A percentile compares a stretch with the other conserved stretches of the same genome.
phyloP scores from a whole-genome alignment of 495 filamentous ascomycete genomes.

The Cenococcum geophilum region DNA sequence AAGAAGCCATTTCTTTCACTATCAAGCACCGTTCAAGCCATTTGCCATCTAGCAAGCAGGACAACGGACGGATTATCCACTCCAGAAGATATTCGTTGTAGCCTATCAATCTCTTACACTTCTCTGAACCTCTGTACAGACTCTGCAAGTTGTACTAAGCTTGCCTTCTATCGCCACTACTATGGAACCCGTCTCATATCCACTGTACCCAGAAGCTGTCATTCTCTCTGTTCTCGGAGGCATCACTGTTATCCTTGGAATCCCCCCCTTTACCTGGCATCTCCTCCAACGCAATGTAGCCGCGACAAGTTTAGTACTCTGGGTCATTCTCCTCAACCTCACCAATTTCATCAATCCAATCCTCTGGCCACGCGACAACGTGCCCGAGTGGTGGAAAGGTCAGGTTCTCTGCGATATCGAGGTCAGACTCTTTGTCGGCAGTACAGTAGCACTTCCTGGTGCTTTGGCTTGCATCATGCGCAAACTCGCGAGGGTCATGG shows the following conservation, averaged over 20 bases:
- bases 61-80: not conserved
- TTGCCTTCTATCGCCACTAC: not conserved
- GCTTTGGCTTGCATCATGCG: slow-evolving; percentile 62
- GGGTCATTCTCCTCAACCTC: slow-evolving; percentile 58
- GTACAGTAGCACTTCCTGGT: slow-evolving; percentile 59
- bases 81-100: too few species aligned
- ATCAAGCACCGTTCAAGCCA: not conserved
- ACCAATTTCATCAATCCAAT: slow-evolving; percentile 69
- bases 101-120: not conserved
- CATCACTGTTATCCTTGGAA: slow-evolving; percentile 51
- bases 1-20: not conserved
- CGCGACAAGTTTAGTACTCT: slow-evolving; percentile 56
- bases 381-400: slow-evolving; percentile 64
- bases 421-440: slow-evolving; percentile 59
- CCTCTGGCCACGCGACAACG: slow-evolving; percentile 72
- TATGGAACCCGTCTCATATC: slow-evolving; percentile 1
- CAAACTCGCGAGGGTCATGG: slow-evolving; percentile 61
- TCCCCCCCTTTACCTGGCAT: slow-evolving; percentile 52
- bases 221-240: slow-evolving; percentile 47
- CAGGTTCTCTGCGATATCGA: slow-evolving; percentile 77
- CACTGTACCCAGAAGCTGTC: slow-evolving; percentile 23
- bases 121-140: not conserved
- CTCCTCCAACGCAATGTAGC: slow-evolving; percentile 55
- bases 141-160: not conserved
- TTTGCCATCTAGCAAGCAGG: not conserved